Evolutionary conservation across 306 rosid species (phyloP), one percentile per base, ranked within the genome.

Genomic region (Dicorynia guianensis): DNA sequence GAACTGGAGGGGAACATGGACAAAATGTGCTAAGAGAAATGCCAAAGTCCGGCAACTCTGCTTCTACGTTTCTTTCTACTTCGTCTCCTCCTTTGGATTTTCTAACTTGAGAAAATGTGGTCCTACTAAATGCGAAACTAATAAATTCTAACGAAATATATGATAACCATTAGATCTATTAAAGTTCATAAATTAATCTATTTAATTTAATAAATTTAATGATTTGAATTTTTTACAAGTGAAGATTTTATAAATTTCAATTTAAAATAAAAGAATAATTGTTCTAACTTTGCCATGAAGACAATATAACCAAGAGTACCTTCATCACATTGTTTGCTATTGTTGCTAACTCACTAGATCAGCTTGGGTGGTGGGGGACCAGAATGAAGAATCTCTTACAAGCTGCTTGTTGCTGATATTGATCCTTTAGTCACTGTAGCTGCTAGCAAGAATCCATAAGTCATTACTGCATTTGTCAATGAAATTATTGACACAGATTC

Each of bases 1-100:
- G 65, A 71, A 76, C 50, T 64, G 75, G 76, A 77, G 70, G 88
- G 91, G 74, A 90, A 93, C 88, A 88, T 50, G 67, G 94, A 93
- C 84, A 90, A 82, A 80, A 48, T 80, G 80, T 88, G 92, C 77
- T 65, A 59, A 59, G 55, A 63, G 52, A 81, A 82, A 87, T 78
- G 82, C 84, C 91, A 80, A 87, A 69, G 44, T 36, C 52, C 56
- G 85, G 85, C 81, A 72, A 72, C 82, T 71, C 17, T 67, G 14
- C 67, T 74, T 76, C 71, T 78, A 46, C 57, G 76, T 80, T 83
- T 81, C 77, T 69, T 74, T 82, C 75, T 67, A 56, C 81, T 82
- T 76, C 63, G 38, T 82, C 86, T 86, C 80, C 73, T 86, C 80
- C 76, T 43, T 56, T 80, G 80, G 80, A 86, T 76, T 77, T 69